Conservation (phyloP, 164 flowering plant species). For the Piper longum region DNA sequence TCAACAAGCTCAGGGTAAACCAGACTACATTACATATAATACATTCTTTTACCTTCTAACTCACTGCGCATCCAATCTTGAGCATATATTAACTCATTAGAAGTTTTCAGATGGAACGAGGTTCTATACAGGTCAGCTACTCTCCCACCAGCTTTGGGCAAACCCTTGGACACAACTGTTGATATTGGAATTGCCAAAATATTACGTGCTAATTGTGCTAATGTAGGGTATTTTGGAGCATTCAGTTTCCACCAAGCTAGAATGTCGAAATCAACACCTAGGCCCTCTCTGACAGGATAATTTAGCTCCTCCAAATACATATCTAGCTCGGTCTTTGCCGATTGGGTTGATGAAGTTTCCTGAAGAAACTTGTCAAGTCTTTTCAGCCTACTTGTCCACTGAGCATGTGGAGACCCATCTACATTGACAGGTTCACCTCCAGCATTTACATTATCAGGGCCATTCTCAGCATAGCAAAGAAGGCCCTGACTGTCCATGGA, state of each 20-base stretch:
- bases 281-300: background rate
- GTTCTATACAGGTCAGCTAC: constrained; percentile 5
- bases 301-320: constrained; percentile 4
- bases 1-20: background rate
- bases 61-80: constrained; percentile 4
- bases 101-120: constrained; percentile 4
- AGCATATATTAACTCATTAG: constrained; percentile 1
- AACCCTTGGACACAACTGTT: constrained; percentile 1
- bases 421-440: background rate
- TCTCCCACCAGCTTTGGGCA: constrained; percentile 2
- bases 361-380: constrained; percentile 58
- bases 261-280: constrained; percentile 7
- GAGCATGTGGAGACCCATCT: background rate
- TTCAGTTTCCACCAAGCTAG: constrained; percentile 16
- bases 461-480: background rate
- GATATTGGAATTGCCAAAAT: constrained; percentile 9
- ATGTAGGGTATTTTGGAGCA: constrained; percentile 10
- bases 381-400: constrained; percentile 21
- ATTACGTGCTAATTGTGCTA: constrained; percentile 6
- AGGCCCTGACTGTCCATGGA: background rate
- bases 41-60: background rate
- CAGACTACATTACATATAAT: background rate
- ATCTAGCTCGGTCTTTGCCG: constrained; percentile 9
- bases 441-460: background rate
- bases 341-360: constrained; percentile 28